phyloP scores from a whole-genome alignment of 257 asterid genomes.

The Penstemon davidsonii region DNA sequence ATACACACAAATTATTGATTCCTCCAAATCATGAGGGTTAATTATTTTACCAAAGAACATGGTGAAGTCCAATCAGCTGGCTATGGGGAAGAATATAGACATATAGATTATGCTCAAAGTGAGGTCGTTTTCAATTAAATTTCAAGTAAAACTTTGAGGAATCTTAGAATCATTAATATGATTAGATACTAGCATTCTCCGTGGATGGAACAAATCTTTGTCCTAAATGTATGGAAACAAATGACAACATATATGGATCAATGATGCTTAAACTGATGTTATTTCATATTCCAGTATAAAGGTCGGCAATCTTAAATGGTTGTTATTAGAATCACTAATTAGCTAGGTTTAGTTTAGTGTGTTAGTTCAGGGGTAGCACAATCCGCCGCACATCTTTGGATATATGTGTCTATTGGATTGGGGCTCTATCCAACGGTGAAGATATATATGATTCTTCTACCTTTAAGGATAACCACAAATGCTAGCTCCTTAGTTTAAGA shows the following conservation, averaged over 20 bases:
- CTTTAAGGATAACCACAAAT: no score
- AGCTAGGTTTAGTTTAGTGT: no score
- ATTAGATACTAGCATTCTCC: background rate
- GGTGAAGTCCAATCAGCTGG: no score
- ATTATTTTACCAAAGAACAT: no score
- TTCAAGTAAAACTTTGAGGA: background rate
- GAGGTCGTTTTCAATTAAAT: background rate
- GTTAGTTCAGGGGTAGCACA: no score
- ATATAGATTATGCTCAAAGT: background rate
- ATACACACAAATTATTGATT: background rate
- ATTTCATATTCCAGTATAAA: background rate
- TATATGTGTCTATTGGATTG: no score
- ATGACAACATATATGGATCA: background rate
- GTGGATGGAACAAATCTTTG: background rate
- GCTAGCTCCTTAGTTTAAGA: no score
- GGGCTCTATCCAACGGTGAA: no score
- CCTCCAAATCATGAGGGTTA: background rate
- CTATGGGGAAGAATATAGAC: background rate
- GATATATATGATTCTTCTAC: no score
- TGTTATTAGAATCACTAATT: no score
- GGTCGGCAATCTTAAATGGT: no score
- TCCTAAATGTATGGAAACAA: background rate
- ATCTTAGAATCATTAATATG: background rate
- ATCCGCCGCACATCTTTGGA: no score
- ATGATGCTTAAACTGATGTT: slow-evolving; percentile 2